phyloP scores from a whole-genome alignment of 208 protist genomes.

The Blastocrithidia nonstop region DNA sequence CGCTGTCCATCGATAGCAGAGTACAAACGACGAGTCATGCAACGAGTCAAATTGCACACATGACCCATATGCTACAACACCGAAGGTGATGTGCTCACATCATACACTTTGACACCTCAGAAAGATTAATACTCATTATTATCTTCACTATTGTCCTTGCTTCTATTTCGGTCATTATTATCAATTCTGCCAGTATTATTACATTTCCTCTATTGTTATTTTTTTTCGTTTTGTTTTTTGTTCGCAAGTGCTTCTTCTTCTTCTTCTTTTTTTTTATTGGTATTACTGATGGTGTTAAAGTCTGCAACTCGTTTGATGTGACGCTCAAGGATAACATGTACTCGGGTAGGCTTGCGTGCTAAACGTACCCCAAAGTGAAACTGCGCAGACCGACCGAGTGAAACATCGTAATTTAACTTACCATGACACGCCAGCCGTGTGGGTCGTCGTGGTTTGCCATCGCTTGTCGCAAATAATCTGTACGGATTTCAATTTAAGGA shows the following conservation, averaged over 20 bases:
- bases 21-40: constrained; percentile 51
- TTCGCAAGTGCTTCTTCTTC: constrained; percentile 13
- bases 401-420: constrained; percentile 19
- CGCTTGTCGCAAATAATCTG: constrained; percentile 38
- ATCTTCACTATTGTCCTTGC: too few species aligned
- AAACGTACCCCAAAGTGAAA: constrained; percentile 61
- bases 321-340: constrained; percentile 70
- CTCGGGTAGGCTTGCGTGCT: constrained; percentile 31
- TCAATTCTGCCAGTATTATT: too few species aligned
- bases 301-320: constrained; percentile 50
- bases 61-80: too few species aligned
- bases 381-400: constrained; percentile 47
- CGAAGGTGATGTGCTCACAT: constrained; percentile 50
- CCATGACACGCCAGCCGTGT: constrained; percentile 59
- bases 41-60: constrained; percentile 45
- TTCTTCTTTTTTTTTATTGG: constrained; percentile 23
- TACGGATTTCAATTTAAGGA: constrained; percentile 83
- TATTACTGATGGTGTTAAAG: constrained; percentile 12
- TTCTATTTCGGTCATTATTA: too few species aligned
- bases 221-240: not conserved
- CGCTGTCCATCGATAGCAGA: constrained; percentile 33
- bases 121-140: constrained; percentile 45
- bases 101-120: constrained; percentile 50
- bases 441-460: constrained; percentile 32
- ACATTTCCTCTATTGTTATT: too few species aligned